These are phyloP conservation scores for Aspergillus nidulans DNA, from an alignment of 495 filamentous ascomycete genomes.

Conservation along the genomic window DNA sequence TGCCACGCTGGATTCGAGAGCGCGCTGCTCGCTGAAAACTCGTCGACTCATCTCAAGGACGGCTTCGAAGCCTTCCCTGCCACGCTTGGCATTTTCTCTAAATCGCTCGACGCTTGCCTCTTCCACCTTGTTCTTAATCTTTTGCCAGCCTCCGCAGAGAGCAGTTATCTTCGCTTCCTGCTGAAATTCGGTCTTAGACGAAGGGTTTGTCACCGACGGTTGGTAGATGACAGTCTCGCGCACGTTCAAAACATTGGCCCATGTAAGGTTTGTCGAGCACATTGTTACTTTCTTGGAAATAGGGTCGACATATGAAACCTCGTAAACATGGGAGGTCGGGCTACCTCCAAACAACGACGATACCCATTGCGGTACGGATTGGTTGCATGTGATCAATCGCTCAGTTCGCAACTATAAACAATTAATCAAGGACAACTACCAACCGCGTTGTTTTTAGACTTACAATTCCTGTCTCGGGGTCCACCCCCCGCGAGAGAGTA, in stretches of 20 bases:
- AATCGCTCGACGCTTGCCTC: constrained; percentile 85
- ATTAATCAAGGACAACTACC: not conserved
- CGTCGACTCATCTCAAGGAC: constrained; percentile 90
- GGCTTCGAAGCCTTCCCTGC: constrained; percentile 87
- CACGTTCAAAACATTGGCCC: constrained; percentile 78
- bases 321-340: constrained; percentile 78
- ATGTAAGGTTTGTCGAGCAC: constrained; percentile 88
- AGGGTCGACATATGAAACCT: constrained; percentile 91
- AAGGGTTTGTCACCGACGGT: not conserved
- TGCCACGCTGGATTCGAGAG: constrained; percentile 45
- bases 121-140: constrained; percentile 89
- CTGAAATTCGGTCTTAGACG: not conserved
- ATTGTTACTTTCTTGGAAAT: constrained; percentile 79
- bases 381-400: constrained; percentile 91
- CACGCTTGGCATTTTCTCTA: constrained; percentile 81
- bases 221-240: constrained; percentile 22
- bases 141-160: constrained; percentile 92
- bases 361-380: constrained; percentile 85
- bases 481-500: constrained; percentile 77
- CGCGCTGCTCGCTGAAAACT: constrained; percentile 85
- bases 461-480: constrained; percentile 77
- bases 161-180: constrained; percentile 62
- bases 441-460: constrained; percentile 24
- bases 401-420: constrained; percentile 75
- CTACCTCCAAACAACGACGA: constrained; percentile 68